Percentiles rank a stretch among this genome's conserved stretches.
Evolutionary conservation across 768 basidiomycete species (phyloP).

Genomic region (Mycena belliarum): DNA sequence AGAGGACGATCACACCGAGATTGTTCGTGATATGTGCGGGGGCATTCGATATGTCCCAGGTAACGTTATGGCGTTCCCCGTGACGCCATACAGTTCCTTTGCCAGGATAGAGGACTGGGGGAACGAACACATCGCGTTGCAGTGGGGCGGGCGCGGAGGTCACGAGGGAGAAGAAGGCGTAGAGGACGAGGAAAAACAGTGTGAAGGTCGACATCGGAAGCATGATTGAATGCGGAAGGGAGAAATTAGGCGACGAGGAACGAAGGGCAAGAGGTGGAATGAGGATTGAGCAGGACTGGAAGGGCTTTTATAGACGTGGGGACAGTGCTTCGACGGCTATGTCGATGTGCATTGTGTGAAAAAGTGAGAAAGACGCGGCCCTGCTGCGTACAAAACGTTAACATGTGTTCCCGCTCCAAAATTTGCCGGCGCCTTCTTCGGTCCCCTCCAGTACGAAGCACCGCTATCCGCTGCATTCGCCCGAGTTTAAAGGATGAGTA

Average conservation of each 20-base stretch:
- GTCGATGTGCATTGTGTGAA: conserved; percentile 1
- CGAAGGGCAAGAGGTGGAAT: conserved; percentile 7
- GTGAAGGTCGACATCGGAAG: conserved; percentile 20
- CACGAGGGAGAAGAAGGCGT: conserved; percentile 24
- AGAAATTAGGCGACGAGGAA: conserved; percentile 13
- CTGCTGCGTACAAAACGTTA: neutral
- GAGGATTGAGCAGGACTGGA: conserved; percentile 1
- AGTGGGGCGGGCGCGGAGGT: conserved; percentile 24
- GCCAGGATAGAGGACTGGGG: conserved; percentile 48
- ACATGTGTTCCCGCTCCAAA: conserved; percentile 12
- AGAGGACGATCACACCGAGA: conserved; percentile 40
- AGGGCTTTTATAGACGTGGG: conserved; percentile 11
- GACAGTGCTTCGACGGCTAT: conserved; percentile 4
- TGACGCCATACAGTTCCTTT: conserved; percentile 44
- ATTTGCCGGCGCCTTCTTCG: conserved; percentile 13
- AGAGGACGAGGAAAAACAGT: conserved; percentile 21
- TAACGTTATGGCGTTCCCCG: conserved; percentile 46
- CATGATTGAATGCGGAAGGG: conserved; percentile 17
- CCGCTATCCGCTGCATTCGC: conserved; percentile 19
- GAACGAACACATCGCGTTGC: conserved; percentile 47
- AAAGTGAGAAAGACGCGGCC: neutral
- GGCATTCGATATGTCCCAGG: conserved; percentile 44
- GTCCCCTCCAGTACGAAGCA: conserved; percentile 11
- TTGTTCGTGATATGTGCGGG: conserved; percentile 45
- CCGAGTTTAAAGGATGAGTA: conserved; percentile 19